Evolutionary conservation across 169 alveolate species (phyloP).

Genomic region (Plasmodium inui): DNA sequence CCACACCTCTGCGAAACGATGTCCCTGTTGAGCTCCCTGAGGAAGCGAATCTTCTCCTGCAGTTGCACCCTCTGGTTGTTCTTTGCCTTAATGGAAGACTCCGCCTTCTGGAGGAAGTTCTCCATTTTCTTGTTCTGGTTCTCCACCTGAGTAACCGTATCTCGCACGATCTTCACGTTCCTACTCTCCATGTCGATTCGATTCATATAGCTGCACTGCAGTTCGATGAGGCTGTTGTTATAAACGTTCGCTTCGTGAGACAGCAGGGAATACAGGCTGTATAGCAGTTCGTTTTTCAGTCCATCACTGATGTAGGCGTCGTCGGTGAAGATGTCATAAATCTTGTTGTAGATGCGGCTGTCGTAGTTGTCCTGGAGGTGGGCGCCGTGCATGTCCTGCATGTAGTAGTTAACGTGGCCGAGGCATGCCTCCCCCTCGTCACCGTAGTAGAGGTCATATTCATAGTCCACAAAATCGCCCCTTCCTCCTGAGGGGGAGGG

Average conservation of each 20-base stretch:
- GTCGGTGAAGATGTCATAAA: constrained; percentile 48
- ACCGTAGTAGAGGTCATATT: neutral
- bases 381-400: neutral
- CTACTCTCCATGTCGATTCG: constrained; percentile 23
- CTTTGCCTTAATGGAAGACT: constrained; percentile 13
- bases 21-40: constrained; percentile 19
- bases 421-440: neutral
- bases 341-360: constrained; percentile 15
- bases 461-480: neutral
- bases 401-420: neutral
- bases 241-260: constrained; percentile 50
- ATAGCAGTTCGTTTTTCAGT: constrained; percentile 54
- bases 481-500: neutral
- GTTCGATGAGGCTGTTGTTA: constrained; percentile 39
- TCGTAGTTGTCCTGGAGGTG: constrained; percentile 1
- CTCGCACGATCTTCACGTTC: constrained; percentile 4
- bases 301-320: constrained; percentile 57
- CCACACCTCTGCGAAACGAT: constrained; percentile 14
- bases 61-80: constrained; percentile 26
- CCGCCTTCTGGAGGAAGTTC: neutral
- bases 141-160: neutral
- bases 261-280: constrained; percentile 50
- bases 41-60: constrained; percentile 49
- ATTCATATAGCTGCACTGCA: constrained; percentile 47
- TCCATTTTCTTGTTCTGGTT: constrained; percentile 34